Base-by-base conservation (phyloP, 2,329 filamentous ascomycete species). In the Cercospora sojina region DNA sequence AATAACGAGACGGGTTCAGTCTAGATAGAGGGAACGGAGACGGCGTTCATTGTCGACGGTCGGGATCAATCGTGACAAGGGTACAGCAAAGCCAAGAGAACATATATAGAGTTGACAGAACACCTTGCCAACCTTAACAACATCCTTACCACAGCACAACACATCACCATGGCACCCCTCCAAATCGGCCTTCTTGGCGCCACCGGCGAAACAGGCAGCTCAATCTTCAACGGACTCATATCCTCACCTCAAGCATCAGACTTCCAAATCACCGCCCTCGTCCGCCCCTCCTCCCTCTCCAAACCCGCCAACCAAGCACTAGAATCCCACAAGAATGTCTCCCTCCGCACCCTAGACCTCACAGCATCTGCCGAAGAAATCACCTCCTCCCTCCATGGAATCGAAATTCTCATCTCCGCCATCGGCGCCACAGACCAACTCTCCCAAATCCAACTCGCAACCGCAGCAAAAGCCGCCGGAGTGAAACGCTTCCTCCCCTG, bases 261-360 rank as follows among this genome's bases (percentile, higher is more conserved):
- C 25, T 70, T 73, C 55, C 66, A 84, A 13, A 77, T 86, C 5
- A 79, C 78, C n/a, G 80, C 80, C 20, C 76, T 87, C 12, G 77
- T 81, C 7, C 81, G 84, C 18, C 79, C 80, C 8, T 71, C 77
- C 3, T 86, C 84, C 1, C 27, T 73, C 6, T 47, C 61, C 13
- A 87, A 84, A 62, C 80, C 82, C 2, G 78, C 79, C 16, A 79
- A 81, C 41, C 62, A 75, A 2, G 74, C 73, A 0, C 75, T 87
- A 20, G 70, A 77, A 68, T 74, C 78, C 3, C 49, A 27, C 23
- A 78, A 76, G 7, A 83, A 84, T 2, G 74, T 86, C 20, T 74
- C 79, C 18, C 74, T 85, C 60, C 77, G 80, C 20, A 69, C 78
- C 13, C 76, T 76, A 20, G 83, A 86, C 68, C 73, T 85, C 16